These are phyloP conservation scores for Abrus precatorius DNA, from an alignment of 306 rosid genomes.

Conservation along the genomic window DNA sequence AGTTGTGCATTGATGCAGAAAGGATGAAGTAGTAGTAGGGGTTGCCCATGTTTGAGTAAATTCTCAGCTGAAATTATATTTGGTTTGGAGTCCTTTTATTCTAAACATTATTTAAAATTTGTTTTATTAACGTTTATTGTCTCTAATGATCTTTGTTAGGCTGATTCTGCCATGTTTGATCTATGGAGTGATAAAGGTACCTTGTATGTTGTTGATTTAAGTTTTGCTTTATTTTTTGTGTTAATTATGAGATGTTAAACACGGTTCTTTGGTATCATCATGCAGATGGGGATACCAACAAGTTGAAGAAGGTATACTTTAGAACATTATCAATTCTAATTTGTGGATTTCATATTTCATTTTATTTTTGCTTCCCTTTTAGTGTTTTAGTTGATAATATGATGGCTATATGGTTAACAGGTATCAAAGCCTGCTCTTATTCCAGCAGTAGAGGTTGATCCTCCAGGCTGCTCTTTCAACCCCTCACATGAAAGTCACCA, in stretches of 20 bases:
- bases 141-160: slow-evolving; percentile 55
- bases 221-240: slow-evolving; percentile 27
- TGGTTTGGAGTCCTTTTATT: too few relatives aligned
- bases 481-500: slow-evolving; percentile 85
- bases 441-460: slow-evolving; percentile 97
- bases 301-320: slow-evolving; percentile 68
- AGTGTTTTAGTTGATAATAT: slow-evolving; percentile 40
- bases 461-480: slow-evolving; percentile 90
- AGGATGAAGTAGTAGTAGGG: background rate
- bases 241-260: slow-evolving; percentile 29
- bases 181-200: slow-evolving; percentile 71
- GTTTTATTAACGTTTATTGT: background rate
- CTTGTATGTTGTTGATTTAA: background rate
- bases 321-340: background rate
- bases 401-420: slow-evolving; percentile 47
- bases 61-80: background rate
- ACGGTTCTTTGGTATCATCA: slow-evolving; percentile 38
- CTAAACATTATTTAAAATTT: background rate
- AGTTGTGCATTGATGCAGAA: slow-evolving; percentile 5
- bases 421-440: slow-evolving; percentile 67
- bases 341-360: slow-evolving; percentile 2
- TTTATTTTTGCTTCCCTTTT: slow-evolving; percentile 25
- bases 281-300: slow-evolving; percentile 58
- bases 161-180: slow-evolving; percentile 54
- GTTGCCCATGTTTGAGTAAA: too few relatives aligned